These are phyloP conservation scores for Cytospora leucostoma DNA, from an alignment of 2,329 filamentous ascomycete genomes.

Conservation along the genomic window DNA sequence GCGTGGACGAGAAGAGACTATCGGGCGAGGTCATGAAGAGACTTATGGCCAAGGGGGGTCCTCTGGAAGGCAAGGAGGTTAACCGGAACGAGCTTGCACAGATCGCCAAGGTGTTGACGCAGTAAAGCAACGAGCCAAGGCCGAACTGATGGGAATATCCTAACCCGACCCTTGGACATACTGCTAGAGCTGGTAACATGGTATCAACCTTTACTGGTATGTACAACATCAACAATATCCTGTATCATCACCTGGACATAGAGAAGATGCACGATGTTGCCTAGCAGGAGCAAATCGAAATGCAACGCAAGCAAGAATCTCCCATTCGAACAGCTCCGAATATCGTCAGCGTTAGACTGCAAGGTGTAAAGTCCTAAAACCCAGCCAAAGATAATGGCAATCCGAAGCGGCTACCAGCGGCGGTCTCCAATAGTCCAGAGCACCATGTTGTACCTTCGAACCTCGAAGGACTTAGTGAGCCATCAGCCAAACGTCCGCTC, in stretches of 20 bases:
- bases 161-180: neutral
- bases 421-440: neutral
- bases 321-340: constrained; percentile 1
- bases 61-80: constrained; percentile 63
- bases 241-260: constrained; percentile 17
- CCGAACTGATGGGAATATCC: too few relatives aligned
- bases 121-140: neutral
- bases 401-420: neutral
- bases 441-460: neutral
- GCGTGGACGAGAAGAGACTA: constrained; percentile 46
- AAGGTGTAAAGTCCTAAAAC: neutral
- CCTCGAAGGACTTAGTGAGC: neutral
- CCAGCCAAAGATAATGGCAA: neutral
- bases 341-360: neutral
- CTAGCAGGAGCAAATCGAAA: neutral
- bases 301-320: constrained; percentile 2
- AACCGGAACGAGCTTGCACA: constrained; percentile 62
- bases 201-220: constrained; percentile 6
- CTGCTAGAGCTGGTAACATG: neutral
- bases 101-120: constrained; percentile 57
- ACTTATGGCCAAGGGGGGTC: constrained; percentile 51
- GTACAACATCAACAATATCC: constrained; percentile 5
- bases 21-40: constrained; percentile 66
- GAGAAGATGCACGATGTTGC: neutral
- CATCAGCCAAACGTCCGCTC: neutral